Evolutionary conservation across 371 early-diverging fungal species (phyloP), one percentile per base, ranked within the genome.

Genomic region (Circinella umbellata): DNA sequence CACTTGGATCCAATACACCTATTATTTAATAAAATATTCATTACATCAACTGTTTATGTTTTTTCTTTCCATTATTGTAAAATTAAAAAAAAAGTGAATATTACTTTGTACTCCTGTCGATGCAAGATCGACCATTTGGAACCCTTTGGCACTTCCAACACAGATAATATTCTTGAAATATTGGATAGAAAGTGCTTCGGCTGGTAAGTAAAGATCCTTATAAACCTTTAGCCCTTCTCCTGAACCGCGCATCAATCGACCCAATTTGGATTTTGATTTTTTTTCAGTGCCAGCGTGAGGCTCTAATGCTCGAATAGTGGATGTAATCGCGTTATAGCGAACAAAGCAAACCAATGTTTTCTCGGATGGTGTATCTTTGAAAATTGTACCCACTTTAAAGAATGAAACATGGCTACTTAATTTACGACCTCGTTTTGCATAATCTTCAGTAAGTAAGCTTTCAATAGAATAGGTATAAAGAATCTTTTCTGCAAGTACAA

Each of bases 111-210:
- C 96, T 68, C 91, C 90, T 47, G 95, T 81, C 5, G 94, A 90
- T 42, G 88, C 88, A 53, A 95, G 72, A 73, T 97, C 93, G 6
- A 98, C 94, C 75, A 98, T 86, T 73, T 97, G 97, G 76, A 98
- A 98, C 1, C 98, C 98, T 71, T 92, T 92, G 18, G 89, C 87
- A 75, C 97, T 96, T 14, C 98, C 98, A 1, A 98, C 95, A 73
- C 95, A 95, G 18, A 98, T 87, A 46, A 92, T 92, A 37, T 92
- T 91, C 49, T 90, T 90, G 70, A 97, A 81, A 69, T 92, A 95
- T 75, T 95, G 93, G 64, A 98, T 83, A 13, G 94, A 94, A 20
- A 88, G 85, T 4, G 94, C 89, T 80, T 95, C 97, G 11, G 93
- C 88, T 15, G 97, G 70, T n/a, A 70, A 36, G 75, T 97, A 98